Percentiles rank a stretch among this genome's conserved stretches.
phyloP scores from a whole-genome alignment of 2,329 filamentous ascomycete species.

The Laburnicola sp. region DNA sequence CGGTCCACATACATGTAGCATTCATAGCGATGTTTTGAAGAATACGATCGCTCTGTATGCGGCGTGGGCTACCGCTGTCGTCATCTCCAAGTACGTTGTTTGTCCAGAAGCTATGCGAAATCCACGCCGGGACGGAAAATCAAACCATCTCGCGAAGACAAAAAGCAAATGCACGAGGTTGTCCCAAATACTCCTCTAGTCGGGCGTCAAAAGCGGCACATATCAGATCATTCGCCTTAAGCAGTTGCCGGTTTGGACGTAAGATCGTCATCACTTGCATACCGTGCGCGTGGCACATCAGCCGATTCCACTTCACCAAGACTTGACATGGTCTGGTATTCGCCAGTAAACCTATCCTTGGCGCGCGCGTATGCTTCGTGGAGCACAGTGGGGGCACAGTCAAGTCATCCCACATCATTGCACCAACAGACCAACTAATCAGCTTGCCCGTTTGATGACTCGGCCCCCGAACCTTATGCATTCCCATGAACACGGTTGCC shows the following conservation, averaged over 20 bases:
- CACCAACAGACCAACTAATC: background rate
- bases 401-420: background rate
- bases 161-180: background rate
- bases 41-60: no score
- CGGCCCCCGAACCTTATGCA: no score
- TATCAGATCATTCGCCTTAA: background rate
- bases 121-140: background rate
- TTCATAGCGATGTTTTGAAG: no score
- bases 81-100: no score
- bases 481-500: background rate
- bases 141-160: background rate
- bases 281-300: background rate
- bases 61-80: no score
- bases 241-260: background rate
- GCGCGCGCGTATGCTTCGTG: background rate
- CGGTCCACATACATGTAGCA: no score
- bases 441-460: background rate
- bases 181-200: background rate
- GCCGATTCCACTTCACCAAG: background rate
- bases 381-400: background rate
- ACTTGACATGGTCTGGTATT: background rate
- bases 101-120: no score
- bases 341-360: background rate
- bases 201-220: background rate
- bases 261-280: background rate